phyloP scores from a whole-genome alignment of 1,284 basidiomycete species.

The Fomitopsis palustris region DNA sequence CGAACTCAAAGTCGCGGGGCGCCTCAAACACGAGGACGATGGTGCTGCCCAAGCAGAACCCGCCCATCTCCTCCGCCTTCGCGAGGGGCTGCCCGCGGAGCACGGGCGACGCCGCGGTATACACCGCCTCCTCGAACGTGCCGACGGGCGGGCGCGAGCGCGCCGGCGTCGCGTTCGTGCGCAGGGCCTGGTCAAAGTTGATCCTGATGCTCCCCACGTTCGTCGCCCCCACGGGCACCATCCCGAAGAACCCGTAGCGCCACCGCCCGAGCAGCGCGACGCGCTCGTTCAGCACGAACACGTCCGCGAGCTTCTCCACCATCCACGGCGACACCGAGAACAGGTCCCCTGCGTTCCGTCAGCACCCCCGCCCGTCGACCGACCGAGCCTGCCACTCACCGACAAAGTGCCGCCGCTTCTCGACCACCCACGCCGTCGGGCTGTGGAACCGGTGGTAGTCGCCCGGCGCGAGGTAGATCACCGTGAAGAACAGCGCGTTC shows the following conservation, averaged over 20 bases:
- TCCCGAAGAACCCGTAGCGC: conserved; percentile 94
- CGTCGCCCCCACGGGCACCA: conserved; percentile 97
- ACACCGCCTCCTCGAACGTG: conserved; percentile 91
- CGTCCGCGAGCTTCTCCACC: conserved; percentile 86
- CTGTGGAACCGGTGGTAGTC: conserved; percentile 99
- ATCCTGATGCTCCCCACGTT: conserved; percentile 97
- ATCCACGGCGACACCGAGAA: conserved; percentile 98
- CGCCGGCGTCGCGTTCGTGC: conserved; percentile 73
- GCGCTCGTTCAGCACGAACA: conserved; percentile 97
- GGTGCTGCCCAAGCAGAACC: conserved; percentile 93
- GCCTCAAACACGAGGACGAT: conserved; percentile 98
- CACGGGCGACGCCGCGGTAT: conserved; percentile 76
- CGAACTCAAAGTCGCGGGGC: conserved; percentile 80
- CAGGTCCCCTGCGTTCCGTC: conserved; percentile 65
- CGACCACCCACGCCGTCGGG: conserved; percentile 95
- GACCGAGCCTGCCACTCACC: conserved; percentile 35
- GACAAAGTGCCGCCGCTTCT: conserved; percentile 92
- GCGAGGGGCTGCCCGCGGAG: conserved; percentile 87
- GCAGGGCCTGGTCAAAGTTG: conserved; percentile 91
- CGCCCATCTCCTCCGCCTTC: conserved; percentile 95
- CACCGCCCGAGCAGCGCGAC: conserved; percentile 96
- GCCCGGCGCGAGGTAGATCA: conserved; percentile 97
- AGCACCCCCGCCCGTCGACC: background rate
- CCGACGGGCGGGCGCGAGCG: conserved; percentile 72
- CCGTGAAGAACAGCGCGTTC: conserved; percentile 87